phyloP scores from a whole-genome alignment of 2,329 filamentous ascomycete genomes.

The Verticillium isaacii region DNA sequence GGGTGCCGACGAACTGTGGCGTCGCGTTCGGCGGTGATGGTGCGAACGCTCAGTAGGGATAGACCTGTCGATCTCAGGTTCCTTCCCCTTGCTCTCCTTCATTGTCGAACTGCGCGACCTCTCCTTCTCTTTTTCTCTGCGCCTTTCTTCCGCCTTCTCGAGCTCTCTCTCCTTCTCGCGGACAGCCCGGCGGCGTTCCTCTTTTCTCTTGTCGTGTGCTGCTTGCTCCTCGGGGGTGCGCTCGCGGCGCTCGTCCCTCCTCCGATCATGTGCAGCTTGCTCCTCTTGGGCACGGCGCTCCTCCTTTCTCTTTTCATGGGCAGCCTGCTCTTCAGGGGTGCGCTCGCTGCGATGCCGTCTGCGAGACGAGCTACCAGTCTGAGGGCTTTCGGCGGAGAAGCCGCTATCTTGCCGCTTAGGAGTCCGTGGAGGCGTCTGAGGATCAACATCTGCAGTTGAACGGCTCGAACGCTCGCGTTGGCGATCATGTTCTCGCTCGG shows the following conservation, averaged over 20 bases:
- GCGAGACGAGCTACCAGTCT: slow-evolving; percentile 1
- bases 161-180: slow-evolving; percentile 10
- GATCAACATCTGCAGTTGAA: slow-evolving; percentile 23
- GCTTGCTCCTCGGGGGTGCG: slow-evolving; percentile 45
- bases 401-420: slow-evolving; percentile 42
- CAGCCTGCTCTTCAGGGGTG: slow-evolving; percentile 25
- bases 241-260: slow-evolving; percentile 41
- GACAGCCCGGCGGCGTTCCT: slow-evolving; percentile 31
- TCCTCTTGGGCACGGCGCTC: slow-evolving; percentile 39
- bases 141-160: slow-evolving; percentile 10
- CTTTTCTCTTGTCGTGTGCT: slow-evolving; percentile 44
- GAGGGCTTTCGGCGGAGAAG: slow-evolving; percentile 34
- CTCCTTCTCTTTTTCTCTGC: slow-evolving; percentile 6
- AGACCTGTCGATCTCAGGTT: slow-evolving; percentile 13
- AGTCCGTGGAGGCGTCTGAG: slow-evolving; percentile 28
- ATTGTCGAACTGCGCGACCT: slow-evolving; percentile 1
- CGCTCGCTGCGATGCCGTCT: slow-evolving; percentile 20
- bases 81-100: slow-evolving; percentile 27
- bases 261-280: slow-evolving; percentile 43
- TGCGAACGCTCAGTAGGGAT: slow-evolving; percentile 4
- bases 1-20: slow-evolving; percentile 33
- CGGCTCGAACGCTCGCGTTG: slow-evolving; percentile 11
- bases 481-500: slow-evolving; percentile 10
- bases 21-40: slow-evolving; percentile 16
- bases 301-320: neutral